phyloP scores from a whole-genome alignment of 441 rosid species.

The Aleurites moluccanus region DNA sequence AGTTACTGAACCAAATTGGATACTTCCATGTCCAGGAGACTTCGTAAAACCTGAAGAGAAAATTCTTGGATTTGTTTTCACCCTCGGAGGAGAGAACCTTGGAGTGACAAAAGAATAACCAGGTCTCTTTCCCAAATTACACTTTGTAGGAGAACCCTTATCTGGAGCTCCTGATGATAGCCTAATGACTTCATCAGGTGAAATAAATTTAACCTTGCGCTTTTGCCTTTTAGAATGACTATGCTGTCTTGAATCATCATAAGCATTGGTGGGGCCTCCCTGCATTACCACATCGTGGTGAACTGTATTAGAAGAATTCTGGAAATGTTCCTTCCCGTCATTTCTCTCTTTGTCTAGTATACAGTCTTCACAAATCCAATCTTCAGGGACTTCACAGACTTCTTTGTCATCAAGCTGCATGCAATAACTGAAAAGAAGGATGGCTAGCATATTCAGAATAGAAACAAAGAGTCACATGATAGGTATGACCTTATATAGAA shows the following conservation, averaged over 20 bases:
- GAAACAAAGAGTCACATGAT: constrained; percentile 1
- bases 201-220: constrained; percentile 46
- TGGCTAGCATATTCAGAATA: neutral
- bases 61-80: constrained; percentile 22
- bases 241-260: constrained; percentile 26
- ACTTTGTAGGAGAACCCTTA: constrained; percentile 9
- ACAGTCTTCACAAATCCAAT: constrained; percentile 54
- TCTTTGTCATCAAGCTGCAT: neutral
- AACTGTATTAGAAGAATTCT: constrained; percentile 27
- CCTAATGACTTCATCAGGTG: constrained; percentile 37
- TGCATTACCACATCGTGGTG: constrained; percentile 7
- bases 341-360: constrained; percentile 7
- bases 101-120: constrained; percentile 21
- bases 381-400: constrained; percentile 22
- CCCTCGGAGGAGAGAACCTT: constrained; percentile 16
- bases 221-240: constrained; percentile 27
- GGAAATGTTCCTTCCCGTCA: constrained; percentile 23
- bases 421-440: constrained; percentile 45
- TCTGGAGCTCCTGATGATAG: constrained; percentile 34
- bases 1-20: constrained; percentile 23
- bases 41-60: constrained; percentile 21
- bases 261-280: constrained; percentile 15
- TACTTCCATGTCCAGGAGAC: constrained; percentile 27
- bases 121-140: constrained; percentile 20
- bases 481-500: neutral